Conservation (phyloP, 768 basidiomycete genomes). For the Chlorophyllum brunneum region DNA sequence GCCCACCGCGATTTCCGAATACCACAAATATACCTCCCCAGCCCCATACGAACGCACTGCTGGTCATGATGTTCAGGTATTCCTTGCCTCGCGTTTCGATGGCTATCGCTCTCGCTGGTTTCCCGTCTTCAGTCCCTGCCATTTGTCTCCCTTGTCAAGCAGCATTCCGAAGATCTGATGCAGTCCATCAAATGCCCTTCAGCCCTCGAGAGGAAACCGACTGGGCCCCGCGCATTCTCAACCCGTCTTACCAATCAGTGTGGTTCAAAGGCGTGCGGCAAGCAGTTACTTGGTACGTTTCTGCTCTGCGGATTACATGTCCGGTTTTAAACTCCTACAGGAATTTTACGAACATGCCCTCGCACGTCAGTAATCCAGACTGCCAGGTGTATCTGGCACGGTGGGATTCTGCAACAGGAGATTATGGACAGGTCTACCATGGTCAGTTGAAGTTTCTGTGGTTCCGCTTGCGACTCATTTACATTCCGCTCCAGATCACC, state of each 20-base stretch:
- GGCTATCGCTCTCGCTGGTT: constrained; percentile 18
- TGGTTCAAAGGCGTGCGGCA: not conserved
- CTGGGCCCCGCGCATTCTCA: not conserved
- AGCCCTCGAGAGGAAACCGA: not conserved
- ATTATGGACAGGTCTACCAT: constrained; percentile 18
- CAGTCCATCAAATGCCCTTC: not conserved
- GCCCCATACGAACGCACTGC: constrained; percentile 20
- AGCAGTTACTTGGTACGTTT: constrained; percentile 5
- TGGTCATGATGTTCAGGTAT: constrained; percentile 30
- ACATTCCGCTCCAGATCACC: constrained; percentile 33
- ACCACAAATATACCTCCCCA: no score
- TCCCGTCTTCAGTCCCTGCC: constrained; percentile 21
- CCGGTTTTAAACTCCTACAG: constrained; percentile 8
- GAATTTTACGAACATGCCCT: not conserved
- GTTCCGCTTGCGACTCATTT: constrained; percentile 3
- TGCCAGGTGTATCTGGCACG: not conserved
- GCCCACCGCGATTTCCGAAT: no score
- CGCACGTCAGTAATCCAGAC: not conserved
- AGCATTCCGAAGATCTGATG: constrained; percentile 16
- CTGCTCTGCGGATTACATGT: not conserved
- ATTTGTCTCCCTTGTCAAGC: constrained; percentile 26
- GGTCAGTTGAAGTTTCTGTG: constrained; percentile 28
- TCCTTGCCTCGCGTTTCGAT: constrained; percentile 21
- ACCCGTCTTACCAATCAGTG: not conserved
- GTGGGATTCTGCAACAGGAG: not conserved